Percentiles rank a stretch among this genome's conserved stretches.
These are phyloP conservation scores for Tolypocladium tundrense DNA, from an alignment of 2,329 filamentous ascomycete species.

Conservation along the genomic window DNA sequence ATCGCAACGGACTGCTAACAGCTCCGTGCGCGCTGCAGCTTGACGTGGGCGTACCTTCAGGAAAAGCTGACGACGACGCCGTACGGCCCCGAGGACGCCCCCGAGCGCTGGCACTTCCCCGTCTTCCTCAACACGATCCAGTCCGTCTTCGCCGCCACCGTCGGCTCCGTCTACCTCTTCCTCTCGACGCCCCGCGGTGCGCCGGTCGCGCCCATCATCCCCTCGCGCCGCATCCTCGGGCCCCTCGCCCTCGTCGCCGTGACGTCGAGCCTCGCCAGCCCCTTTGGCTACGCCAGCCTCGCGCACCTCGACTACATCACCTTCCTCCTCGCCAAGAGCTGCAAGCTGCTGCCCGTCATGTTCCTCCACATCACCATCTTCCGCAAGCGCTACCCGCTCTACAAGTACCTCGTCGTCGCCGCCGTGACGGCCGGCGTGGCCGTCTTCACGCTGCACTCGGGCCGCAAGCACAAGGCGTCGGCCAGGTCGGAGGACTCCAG, in stretches of 20 bases:
- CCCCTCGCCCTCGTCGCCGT: conserved; percentile 79
- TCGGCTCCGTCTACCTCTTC: conserved; percentile 72
- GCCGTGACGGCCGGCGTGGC: conserved; percentile 88
- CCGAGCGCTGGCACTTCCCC: conserved; percentile 81
- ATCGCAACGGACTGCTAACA: neutral
- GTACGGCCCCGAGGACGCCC: conserved; percentile 55
- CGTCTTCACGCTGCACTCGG: conserved; percentile 83
- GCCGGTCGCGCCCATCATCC: conserved; percentile 58
- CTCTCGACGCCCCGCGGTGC: conserved; percentile 42
- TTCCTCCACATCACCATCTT: conserved; percentile 89
- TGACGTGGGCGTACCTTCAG: conserved; percentile 94
- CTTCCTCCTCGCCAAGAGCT: conserved; percentile 93
- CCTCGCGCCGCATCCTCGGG: conserved; percentile 59
- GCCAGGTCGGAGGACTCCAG: conserved; percentile 40
- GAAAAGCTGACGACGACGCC: conserved; percentile 92
- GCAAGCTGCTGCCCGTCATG: conserved; percentile 99
- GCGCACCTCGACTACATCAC: conserved; percentile 97
- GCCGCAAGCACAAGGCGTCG: conserved; percentile 41
- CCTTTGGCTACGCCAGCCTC: conserved; percentile 87
- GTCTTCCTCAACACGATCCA: conserved; percentile 96
- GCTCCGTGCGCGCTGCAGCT: conserved; percentile 34
- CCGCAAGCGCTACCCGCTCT: conserved; percentile 77
- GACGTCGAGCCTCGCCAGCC: conserved; percentile 81
- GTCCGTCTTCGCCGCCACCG: conserved; percentile 74
- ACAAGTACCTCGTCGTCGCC: conserved; percentile 91